Evolutionary conservation across 371 early-diverging fungal species (phyloP), one percentile per base, ranked within the genome.

Genomic region (Parasitella parasitica): DNA sequence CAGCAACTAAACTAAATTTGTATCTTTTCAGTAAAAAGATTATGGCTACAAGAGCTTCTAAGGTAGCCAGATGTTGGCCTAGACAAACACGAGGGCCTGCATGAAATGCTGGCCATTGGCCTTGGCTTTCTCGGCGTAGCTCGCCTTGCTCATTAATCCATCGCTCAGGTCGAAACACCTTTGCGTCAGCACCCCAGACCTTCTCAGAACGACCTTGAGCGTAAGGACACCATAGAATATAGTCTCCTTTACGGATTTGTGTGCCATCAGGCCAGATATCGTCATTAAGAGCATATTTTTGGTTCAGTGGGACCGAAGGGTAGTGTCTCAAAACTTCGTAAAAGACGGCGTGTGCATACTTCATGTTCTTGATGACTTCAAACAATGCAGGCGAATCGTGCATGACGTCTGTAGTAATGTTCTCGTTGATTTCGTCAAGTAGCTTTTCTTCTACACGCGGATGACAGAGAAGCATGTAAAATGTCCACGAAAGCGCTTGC

Each of bases 11-110:
- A 28, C 73, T 69, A 52, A 83, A 80, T n/a, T 63, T 71, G 59
- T 75, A 83, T 12, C 63, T 58, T 61, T 73, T 78, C 22, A 81
- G 34, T 18, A 81, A 57, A 46, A 78, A 64, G 11, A 64, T 66
- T 9, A 76, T 74, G 4, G 75, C 70, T 8, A 76, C 73, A 54
- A 82, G 24, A 0, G 80, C 76, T 57, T 82, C 78, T 20, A 82
- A 59, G 0, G 76, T 80, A 22, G 82, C 82, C 30, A 82, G 69
- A 3, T 73, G 76, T 41, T 81, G 78, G 16, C 77, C 89, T n/a
- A 90, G 68, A 58, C 91, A 91, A 18, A 86, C 77, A 18, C 91
- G 76, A 0, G 91, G 90, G 0, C 91, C 91, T 11, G 86, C 87
- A 58, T 89, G 86, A 69, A 89, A 88, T 2, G 75, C 78, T 7